These are phyloP conservation scores for Punctularia strigosozonata DNA, from an alignment of 768 basidiomycete species.

Conservation along the genomic window DNA sequence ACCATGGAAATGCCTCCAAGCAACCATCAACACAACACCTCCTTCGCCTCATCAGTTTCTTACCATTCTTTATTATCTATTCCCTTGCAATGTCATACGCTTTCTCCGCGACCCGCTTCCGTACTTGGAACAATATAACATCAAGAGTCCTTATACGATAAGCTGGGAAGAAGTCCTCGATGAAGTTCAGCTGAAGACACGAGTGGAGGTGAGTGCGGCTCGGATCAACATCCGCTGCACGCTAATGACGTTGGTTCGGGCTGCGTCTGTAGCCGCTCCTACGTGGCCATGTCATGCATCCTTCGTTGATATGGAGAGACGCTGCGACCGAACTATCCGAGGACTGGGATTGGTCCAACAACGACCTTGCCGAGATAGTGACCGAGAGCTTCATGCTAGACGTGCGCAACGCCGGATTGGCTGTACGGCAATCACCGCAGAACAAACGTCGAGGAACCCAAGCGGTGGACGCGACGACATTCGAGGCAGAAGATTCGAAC, in stretches of 20 bases:
- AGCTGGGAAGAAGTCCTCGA: conserved; percentile 65
- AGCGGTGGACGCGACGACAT: background rate
- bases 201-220: conserved; percentile 45
- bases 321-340: conserved; percentile 50
- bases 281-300: conserved; percentile 63
- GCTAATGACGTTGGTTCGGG: background rate
- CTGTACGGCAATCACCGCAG: conserved; percentile 24
- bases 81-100: conserved; percentile 77
- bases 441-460: background rate
- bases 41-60: conserved; percentile 62
- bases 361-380: conserved; percentile 47
- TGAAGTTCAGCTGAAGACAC: conserved; percentile 54
- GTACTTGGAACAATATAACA: conserved; percentile 43
- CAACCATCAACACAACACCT: conserved; percentile 41
- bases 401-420: conserved; percentile 43
- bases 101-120: conserved; percentile 61
- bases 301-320: conserved; percentile 57
- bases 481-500: background rate
- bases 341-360: conserved; percentile 55
- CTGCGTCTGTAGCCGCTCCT: conserved; percentile 41
- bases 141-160: conserved; percentile 50
- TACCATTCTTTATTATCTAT: conserved; percentile 77
- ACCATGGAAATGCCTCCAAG: conserved; percentile 59
- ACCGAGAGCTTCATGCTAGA: conserved; percentile 64
- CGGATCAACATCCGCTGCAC: conserved; percentile 5